Conservation (phyloP, 176 grass and related monocot species). For the Aegilops umbellulata region DNA sequence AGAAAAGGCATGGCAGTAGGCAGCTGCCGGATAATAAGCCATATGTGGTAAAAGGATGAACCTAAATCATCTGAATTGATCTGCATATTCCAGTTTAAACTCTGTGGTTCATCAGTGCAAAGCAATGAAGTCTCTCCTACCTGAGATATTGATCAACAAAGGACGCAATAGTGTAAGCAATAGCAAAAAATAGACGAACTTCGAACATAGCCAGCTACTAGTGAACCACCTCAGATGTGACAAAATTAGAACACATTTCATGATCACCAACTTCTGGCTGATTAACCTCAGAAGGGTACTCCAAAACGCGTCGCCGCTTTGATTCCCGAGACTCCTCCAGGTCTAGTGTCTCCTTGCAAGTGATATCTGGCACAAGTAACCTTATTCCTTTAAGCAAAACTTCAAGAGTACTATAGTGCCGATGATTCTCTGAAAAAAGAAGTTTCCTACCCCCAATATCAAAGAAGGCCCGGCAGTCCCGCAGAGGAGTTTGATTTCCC, state of each 20-base stretch:
- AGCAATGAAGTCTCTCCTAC: constrained; percentile 37
- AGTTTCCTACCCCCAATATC: constrained; percentile 34
- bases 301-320: constrained; percentile 35
- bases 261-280: constrained; percentile 13
- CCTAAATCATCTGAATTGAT: constrained; percentile 34
- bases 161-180: not conserved
- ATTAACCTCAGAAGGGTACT: constrained; percentile 46
- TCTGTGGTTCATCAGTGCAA: constrained; percentile 41
- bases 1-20: constrained; percentile 1
- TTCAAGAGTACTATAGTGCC: not conserved
- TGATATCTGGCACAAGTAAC: constrained; percentile 37
- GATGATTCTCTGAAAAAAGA: not conserved
- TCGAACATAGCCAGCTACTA: not conserved
- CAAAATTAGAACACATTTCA: constrained; percentile 14
- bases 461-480: constrained; percentile 36
- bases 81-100: constrained; percentile 27
- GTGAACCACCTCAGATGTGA: constrained; percentile 37
- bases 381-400: not conserved
- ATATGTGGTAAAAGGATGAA: constrained; percentile 18
- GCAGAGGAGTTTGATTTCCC: constrained; percentile 58
- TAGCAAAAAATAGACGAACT: not conserved
- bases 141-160: constrained; percentile 31
- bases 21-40: not conserved
- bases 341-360: constrained; percentile 46
- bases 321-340: constrained; percentile 43